Evolutionary conservation across 352 stramenopile genomes (phyloP), one percentile per base, ranked within the genome.

Genomic region (Phytophthora syringae): DNA sequence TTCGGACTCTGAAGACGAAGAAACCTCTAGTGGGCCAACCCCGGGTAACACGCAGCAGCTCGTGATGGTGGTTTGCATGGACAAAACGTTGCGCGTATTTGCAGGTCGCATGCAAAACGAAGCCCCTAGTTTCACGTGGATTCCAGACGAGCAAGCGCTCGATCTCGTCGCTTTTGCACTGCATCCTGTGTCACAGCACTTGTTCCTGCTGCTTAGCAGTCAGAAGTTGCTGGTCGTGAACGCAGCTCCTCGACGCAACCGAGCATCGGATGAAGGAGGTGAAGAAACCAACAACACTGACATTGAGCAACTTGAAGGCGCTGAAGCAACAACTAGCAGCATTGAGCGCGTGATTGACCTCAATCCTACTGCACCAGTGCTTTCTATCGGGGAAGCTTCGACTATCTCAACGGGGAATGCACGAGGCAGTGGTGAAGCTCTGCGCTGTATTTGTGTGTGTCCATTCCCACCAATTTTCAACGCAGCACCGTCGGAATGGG

Each of bases 31-130:
- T 55, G 49, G 67, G 2, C 18, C 36, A 10, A 15, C 9, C 13
- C 11, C 20, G 42, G 34, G 16, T 25, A 53, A 37, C 25, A 56
- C 32, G 9, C 65, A 67, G 21, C 84, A 90, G 25, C 72, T 81
- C 59, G 73, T 93, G 25, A 40, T 90, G 10, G 79, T 81, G 0
- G 84, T 82, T 1, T 85, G 77, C 16, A 84, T 77, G 47, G 84
- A 93, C 68, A 87, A 85, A 60, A 90, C 80, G 16, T 73, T 93
- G 43, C 82, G 79, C 0, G 55, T 93, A 18, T 93, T 85, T 52
- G 53, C 75, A 9, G 79, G 81, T 18, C 77, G 69, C 1, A 61
- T 64, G 3, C 70, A 73, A 6, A 84, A 86, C 40, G 78, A 88
- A 56, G 71, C 75, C 9, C 84, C 84, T 24, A 79, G 64, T 25